Conservation (phyloP, 2,329 filamentous ascomycete genomes). For the Sporothrix pseudoabietina region DNA sequence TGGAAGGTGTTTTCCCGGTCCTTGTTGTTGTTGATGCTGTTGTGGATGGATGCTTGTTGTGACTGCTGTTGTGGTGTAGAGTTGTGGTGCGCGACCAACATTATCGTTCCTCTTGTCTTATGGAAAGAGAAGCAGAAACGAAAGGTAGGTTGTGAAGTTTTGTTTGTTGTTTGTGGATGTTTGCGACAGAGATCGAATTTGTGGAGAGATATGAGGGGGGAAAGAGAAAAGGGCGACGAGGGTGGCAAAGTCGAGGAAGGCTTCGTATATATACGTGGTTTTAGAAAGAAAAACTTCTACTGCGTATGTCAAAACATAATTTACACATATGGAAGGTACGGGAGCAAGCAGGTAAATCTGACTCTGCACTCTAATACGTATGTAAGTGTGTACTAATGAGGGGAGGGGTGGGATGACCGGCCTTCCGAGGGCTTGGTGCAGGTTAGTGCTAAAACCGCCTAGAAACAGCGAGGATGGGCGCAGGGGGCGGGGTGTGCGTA, state of each 20-base stretch:
- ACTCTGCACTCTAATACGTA: slow-evolving; percentile 15
- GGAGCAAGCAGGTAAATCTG: slow-evolving; percentile 19
- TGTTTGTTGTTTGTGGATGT: slow-evolving; percentile 7
- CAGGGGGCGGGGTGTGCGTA: slow-evolving; percentile 15
- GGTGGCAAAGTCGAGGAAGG: slow-evolving; percentile 25
- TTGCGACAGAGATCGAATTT: slow-evolving; percentile 13
- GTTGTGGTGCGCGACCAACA: slow-evolving; percentile 34
- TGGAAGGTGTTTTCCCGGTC: not conserved
- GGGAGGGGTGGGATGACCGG: slow-evolving; percentile 25
- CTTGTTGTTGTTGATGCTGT: slow-evolving; percentile 36
- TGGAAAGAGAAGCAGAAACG: not conserved
- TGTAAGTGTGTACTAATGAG: slow-evolving; percentile 13
- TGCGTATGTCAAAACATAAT: slow-evolving; percentile 8
- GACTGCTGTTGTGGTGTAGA: slow-evolving; percentile 8
- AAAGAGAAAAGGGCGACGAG: not conserved
- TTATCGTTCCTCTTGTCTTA: slow-evolving; percentile 28
- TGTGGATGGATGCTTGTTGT: not conserved
- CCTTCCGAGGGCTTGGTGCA: slow-evolving; percentile 20
- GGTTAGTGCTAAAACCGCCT: not conserved
- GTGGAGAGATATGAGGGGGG: slow-evolving; percentile 12
- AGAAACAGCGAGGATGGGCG: not conserved
- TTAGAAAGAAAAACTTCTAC: not conserved
- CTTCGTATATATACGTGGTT: slow-evolving; percentile 25
- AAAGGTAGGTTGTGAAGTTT: not conserved
- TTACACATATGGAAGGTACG: slow-evolving; percentile 23